Evolutionary conservation across 202 grass and related monocot genomes (phyloP), one percentile per base, ranked within the genome.

Genomic region (Saccharum hybrid): DNA sequence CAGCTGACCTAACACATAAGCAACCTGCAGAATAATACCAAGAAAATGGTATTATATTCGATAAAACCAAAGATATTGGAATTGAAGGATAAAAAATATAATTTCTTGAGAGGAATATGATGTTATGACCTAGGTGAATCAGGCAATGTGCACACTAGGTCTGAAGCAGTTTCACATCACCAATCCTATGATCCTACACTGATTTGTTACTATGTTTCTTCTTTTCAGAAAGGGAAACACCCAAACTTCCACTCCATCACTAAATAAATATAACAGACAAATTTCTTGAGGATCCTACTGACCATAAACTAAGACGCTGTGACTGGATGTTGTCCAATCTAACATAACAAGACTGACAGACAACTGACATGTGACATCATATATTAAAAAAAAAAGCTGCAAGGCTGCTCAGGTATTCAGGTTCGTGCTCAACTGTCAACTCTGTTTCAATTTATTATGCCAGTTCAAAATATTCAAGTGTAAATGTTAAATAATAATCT

Each of bases 1-100:
- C 71, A 95, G 89, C 68, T 95, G 96, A 76, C 93, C 96, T 48
- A 98, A 84, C 11, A 98, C 96, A 83, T 95, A 95, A 59, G 96
- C 92, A 42, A 95, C 92, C 96, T 98, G 84, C 28, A 79, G 8
- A 78, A 77, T 9, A 66, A 75, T 14, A 76, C 15, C 56, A 0
- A 69, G 68, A 15, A 61, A 54, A 76, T 33, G 28, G 6, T 0
- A 45, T 33, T 46, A 71, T 2, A 18, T 6, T 38, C 6, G 1
- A 85, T 66, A 80, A 77, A 56, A 71, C 54, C 36, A 18, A 30
- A 18, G 2, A 0, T 0, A 26, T 18, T 15, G 59, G 6, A 72
- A 81, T 10, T 69, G 1, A 8, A 88, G 18, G 2, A 4, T 73
- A 12, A 28, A 28, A 28, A 28, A 28, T 28, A 28, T 28, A 28